Evolutionary conservation across 306 rosid species (phyloP), one percentile per base, ranked within the genome.

Genomic region (Potentilla sterilis): DNA sequence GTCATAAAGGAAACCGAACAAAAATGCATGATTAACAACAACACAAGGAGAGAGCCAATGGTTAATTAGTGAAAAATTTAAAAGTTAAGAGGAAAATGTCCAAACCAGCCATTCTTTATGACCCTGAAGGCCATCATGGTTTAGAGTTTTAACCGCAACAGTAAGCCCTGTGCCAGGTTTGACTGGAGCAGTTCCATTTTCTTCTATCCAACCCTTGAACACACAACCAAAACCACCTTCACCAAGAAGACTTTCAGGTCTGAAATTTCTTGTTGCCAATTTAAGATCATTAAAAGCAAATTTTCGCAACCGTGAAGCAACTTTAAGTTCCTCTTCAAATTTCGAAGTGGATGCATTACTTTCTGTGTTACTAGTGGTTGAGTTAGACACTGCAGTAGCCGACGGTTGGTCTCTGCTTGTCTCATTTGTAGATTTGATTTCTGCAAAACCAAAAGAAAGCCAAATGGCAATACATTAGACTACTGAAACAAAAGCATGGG

Each of bases 181-280:
- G 75, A 94, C 97, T 5, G 96, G 95, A 81, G 96, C 98, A 70
- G 98, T 94, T 85, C 98, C 98, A 74, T 94, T 91, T 86, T 94
- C 98, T 88, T 94, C 98, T 19, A 94, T 88, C 98, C 98, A 94
- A 34, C 98, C 98, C 84, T 94, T 94, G 88, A 94, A 94, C 51
- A 94, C 98, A 77, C 98, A 94, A 83, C 98, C 98, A 83, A 94
- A 94, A 70, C 98, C 98, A 78, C 98, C 98, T 87, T 94, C 98
- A 51, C 98, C 98, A 66, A 94, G 98, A 86, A 94, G 97, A 86
- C 97, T 91, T 86, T 94, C 98, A 12, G 98, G 98, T 83, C 98
- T 88, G 73, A 94, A 94, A 83, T 94, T 94, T 85, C 98, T 90
- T 64, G 98, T 94, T 16, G 98, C 97, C 81, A 80, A 81, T 86